Evolutionary conservation across 345 rosid species (phyloP), one percentile per base, ranked within the genome.

Genomic region (Lepidium didymum): DNA sequence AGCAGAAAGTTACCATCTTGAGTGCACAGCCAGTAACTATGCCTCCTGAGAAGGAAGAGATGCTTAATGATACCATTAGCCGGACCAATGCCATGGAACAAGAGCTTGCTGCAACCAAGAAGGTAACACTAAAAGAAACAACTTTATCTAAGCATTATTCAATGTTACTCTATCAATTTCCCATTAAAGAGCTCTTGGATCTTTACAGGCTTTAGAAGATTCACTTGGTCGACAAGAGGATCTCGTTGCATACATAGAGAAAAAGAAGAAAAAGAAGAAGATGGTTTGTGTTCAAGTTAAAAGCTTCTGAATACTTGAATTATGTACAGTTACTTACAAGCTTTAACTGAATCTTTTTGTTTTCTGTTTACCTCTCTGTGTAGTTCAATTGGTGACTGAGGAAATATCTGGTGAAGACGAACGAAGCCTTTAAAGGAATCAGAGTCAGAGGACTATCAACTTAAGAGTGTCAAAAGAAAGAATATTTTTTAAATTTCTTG

Each of bases 221-320:
- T 80, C 96, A 1, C 72, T 84, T 60, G 25, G 77, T 5, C 80
- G 77, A 57, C 96, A 87, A 56, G 86, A 82, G 63, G 94, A 89
- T 59, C 81, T 91, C 8, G 33, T 82, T 25, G 84, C 84, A 15
- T 89, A 87, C 72, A 57, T 88, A 16, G 93, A 88, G 15, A 86
- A 82, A 53, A 91, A 91, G 81, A 86, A 86, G 76, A 88, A 82
- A 70, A 88, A 84, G 80, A 90, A 85, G 83, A 86, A 84, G 80
- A 25, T 78, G 85, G 86, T 84, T 8, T 1, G 69, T 50, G 7
- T 64, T 49, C 29, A 36, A 18, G 10, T 35, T 6, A 10, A 27
- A 5, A 7, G 15, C 54, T 49, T 49, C 10, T 14, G 34, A 38
- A 11, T 21, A 21, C 16, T 2, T 40, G 8, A 8, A 21, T 21